Base-by-base conservation (phyloP, 164 flowering plant genomes). In the Stephania yunnanensis region DNA sequence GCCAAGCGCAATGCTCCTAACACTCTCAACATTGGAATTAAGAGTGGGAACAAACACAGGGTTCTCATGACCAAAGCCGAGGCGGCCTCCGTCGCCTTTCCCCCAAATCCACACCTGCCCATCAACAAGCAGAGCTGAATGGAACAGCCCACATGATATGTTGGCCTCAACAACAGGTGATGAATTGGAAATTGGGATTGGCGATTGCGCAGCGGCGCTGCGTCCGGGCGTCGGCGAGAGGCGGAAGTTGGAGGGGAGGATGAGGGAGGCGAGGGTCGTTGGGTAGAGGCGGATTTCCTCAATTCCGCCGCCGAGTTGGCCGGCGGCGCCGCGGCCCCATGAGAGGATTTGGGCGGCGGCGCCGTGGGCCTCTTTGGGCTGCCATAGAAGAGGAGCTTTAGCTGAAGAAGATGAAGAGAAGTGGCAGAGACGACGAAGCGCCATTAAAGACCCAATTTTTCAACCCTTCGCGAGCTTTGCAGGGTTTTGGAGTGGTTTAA, bases 101-200 rank as follows among this genome's bases (percentile, higher is more conserved):
- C 98, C 98, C 98, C 97, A 95, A 73, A 92, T 83, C 97, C 97
- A 95, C 5, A 92, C 48, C 73, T 82, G 83, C 11, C 95, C 95
- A 64, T 89, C 89, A 19, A 90, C 86, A 46, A 89, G 68, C 74
- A 91, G 68, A 7, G 86, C 84, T 5, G 97, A 92, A 76, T 95
- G 98, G 77, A 95, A 95, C 50, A 95, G 82, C 58, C 98, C 98
- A 74, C 97, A 95, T 6, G 94, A 90, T 20, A 92, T 86, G 42
- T 90, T 90, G 12, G 89, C 84, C 78, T 86, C 87, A n/a, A 82
- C 74, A 0, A 68, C 55, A n/a, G 68, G 46, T 3, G 70, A 55
- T 11, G 71, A 31, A 25, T 25, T 25, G 25, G 25, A 25, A 25
- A 25, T 25, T 25, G 25, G 25, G 25, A 25, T 25, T 1, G 64